Percentiles rank a stretch among this genome's conserved stretches.
phyloP scores from a whole-genome alignment of 164 flowering plant genomes.

The Macadamia tetraphylla region DNA sequence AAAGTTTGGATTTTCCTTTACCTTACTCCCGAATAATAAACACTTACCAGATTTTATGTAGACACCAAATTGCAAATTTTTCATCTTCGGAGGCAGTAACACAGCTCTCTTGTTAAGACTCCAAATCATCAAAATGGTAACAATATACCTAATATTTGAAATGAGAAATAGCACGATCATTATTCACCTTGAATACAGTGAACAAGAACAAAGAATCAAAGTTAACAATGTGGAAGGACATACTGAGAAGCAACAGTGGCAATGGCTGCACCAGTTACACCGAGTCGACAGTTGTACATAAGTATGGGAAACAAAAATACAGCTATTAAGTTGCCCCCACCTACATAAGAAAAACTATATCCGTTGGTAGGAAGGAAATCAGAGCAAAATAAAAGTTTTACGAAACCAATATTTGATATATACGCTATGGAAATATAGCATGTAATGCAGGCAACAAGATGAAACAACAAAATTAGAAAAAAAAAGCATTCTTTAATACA shows the following conservation, averaged over 20 bases:
- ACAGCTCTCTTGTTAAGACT: conserved; percentile 59
- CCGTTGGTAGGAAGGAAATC: conserved; percentile 5
- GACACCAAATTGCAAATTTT: conserved; percentile 63
- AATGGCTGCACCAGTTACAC: conserved; percentile 85
- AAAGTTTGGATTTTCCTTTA: too few species aligned
- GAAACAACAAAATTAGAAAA: background rate
- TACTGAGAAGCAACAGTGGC: conserved; percentile 91
- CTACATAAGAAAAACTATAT: conserved; percentile 32
- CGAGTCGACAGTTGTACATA: conserved; percentile 52
- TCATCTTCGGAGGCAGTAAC: conserved; percentile 75
- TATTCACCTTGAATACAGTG: background rate
- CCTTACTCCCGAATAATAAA: conserved; percentile 4
- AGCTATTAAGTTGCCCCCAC: conserved; percentile 69
- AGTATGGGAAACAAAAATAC: conserved; percentile 70
- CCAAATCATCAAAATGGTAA: conserved; percentile 67
- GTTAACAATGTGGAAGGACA: conserved; percentile 23
- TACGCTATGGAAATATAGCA: conserved; percentile 4
- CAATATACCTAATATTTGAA: conserved; percentile 50
- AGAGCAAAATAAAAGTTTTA: background rate
- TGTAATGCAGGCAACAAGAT: background rate
- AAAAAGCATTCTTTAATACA: background rate
- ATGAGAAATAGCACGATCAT: conserved; percentile 2
- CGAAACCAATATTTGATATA: background rate
- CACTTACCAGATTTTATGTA: conserved; percentile 82
- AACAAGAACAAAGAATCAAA: conserved; percentile 5